Evolutionary conservation across 129 eudicot species (phyloP).

Genomic region (Heracleum sosnowskyi): DNA sequence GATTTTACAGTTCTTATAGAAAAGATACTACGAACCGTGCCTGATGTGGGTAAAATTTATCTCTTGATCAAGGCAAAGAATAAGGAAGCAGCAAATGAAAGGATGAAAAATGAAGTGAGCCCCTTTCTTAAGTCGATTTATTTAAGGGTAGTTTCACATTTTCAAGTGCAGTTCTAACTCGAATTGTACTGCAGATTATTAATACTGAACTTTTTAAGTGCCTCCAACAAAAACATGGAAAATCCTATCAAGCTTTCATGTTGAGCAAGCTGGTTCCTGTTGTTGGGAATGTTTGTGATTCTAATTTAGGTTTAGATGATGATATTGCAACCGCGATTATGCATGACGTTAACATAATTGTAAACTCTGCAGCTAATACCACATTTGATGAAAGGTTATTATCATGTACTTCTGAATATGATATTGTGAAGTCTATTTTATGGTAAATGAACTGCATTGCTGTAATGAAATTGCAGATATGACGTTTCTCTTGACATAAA

Average conservation of each 20-base stretch:
- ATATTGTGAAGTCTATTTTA: background rate
- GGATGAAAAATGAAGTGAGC: slow-evolving; percentile 80
- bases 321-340: slow-evolving; percentile 40
- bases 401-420: background rate
- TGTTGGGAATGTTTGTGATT: slow-evolving; percentile 79
- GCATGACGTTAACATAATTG: slow-evolving; percentile 74
- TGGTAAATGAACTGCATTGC: background rate
- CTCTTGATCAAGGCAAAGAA: slow-evolving; percentile 85
- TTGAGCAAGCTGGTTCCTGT: slow-evolving; percentile 86
- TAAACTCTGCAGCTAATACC: slow-evolving; percentile 95
- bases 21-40: slow-evolving; percentile 78
- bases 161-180: background rate
- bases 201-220: slow-evolving; percentile 74
- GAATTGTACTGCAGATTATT: slow-evolving; percentile 43
- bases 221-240: slow-evolving; percentile 73
- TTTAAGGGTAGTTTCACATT: background rate
- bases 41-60: slow-evolving; percentile 80
- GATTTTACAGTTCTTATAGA: slow-evolving; percentile 65
- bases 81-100: slow-evolving; percentile 57
- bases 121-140: background rate
- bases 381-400: slow-evolving; percentile 92
- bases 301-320: slow-evolving; percentile 67
- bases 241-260: slow-evolving; percentile 79
- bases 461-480: slow-evolving; percentile 37
- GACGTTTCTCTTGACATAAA: slow-evolving; percentile 87